A percentile compares a stretch with the other conserved stretches of the same genome.
These are phyloP conservation scores for Echinosophora koreensis DNA, from an alignment of 306 rosid species.

Conservation along the genomic window DNA sequence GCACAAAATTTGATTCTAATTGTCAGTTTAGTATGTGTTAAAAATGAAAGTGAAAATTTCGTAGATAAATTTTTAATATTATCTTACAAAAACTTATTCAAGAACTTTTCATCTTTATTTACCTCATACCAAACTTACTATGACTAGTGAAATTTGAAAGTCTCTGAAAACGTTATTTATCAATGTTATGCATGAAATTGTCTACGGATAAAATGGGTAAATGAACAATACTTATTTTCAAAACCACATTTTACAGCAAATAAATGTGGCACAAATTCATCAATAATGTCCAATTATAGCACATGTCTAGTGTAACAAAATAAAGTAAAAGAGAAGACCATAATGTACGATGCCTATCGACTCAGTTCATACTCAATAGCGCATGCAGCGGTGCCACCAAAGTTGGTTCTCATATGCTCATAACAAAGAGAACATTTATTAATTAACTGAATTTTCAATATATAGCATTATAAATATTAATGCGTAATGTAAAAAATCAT, in stretches of 20 bases:
- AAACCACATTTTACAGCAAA: neutral
- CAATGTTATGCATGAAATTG: neutral
- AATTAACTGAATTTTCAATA: too few relatives aligned
- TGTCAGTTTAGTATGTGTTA: too few relatives aligned
- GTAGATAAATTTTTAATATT: too few relatives aligned
- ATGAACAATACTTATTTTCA: neutral
- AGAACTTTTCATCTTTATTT: too few relatives aligned
- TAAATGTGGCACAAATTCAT: neutral
- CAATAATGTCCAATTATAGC: neutral
- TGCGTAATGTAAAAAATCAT: too few relatives aligned
- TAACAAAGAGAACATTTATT: neutral
- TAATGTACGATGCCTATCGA: too few relatives aligned
- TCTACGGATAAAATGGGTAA: neutral
- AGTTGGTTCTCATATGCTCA: neutral
- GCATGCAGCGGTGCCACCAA: neutral
- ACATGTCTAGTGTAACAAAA: neutral
- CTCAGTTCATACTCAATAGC: neutral
- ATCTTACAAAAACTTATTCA: too few relatives aligned
- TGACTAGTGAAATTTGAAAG: too few relatives aligned
- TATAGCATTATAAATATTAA: neutral
- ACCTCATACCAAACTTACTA: too few relatives aligned
- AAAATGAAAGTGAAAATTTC: too few relatives aligned
- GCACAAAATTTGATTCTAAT: neutral
- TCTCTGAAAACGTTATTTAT: neutral
- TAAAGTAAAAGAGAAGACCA: neutral